Evolutionary conservation across 306 rosid genomes (phyloP).

Genomic region (Abrus precatorius): DNA sequence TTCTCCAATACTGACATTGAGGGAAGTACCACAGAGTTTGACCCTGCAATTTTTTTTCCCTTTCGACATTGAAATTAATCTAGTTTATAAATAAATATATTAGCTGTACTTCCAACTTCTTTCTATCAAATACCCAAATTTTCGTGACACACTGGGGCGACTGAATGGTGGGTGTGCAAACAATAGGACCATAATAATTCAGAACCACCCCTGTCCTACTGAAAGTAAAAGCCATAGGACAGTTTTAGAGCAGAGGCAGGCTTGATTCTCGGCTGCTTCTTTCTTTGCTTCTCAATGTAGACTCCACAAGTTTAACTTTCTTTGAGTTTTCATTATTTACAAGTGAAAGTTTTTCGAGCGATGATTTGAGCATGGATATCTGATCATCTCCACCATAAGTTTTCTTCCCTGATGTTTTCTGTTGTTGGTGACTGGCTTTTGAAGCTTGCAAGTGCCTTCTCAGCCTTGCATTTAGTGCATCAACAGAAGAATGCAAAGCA

Average conservation of each 20-base stretch:
- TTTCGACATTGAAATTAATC: conserved; percentile 20
- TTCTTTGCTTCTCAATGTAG: conserved; percentile 65
- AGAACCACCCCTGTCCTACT: conserved; percentile 14
- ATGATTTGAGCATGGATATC: conserved; percentile 73
- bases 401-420: conserved; percentile 63
- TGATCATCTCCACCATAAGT: conserved; percentile 63
- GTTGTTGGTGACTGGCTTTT: conserved; percentile 57
- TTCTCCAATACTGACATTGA: conserved; percentile 1
- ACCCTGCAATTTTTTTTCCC: background rate
- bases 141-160: background rate
- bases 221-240: conserved; percentile 4
- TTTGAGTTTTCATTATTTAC: conserved; percentile 72
- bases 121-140: background rate
- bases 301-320: conserved; percentile 80
- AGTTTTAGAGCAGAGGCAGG: conserved; percentile 20
- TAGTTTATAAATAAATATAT: conserved; percentile 25
- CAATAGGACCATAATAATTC: conserved; percentile 14
- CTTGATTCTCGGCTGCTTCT: conserved; percentile 57
- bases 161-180: conserved; percentile 29
- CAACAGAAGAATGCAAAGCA: conserved; percentile 79
- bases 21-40: conserved; percentile 10
- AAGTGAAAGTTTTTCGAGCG: conserved; percentile 75
- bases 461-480: conserved; percentile 72
- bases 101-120: conserved; percentile 1
- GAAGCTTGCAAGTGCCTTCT: conserved; percentile 65